Evolutionary conservation across 495 filamentous ascomycete genomes (phyloP).

Genomic region (Neurospora hispaniola): DNA sequence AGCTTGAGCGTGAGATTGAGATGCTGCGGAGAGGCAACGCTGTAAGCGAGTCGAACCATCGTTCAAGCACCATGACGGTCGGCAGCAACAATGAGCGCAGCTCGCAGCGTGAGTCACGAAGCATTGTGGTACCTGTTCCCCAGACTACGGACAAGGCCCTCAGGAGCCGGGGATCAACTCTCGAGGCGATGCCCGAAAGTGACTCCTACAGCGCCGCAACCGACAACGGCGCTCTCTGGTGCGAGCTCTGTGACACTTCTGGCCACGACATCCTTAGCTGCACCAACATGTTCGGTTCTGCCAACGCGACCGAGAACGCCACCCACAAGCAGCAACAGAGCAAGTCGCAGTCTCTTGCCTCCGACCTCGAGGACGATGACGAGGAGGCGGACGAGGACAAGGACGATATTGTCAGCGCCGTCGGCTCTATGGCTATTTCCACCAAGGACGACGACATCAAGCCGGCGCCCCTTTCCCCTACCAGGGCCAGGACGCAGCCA

Average conservation of each 20-base stretch:
- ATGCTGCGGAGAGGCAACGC: slow-evolving; percentile 40
- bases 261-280: slow-evolving; percentile 93
- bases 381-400: slow-evolving; percentile 22
- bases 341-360: slow-evolving; percentile 9
- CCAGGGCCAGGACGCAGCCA: slow-evolving; percentile 32
- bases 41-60: slow-evolving; percentile 17
- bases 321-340: slow-evolving; percentile 18
- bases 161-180: slow-evolving; percentile 33
- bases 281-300: slow-evolving; percentile 67
- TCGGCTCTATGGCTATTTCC: slow-evolving; percentile 32
- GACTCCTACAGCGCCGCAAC: slow-evolving; percentile 63
- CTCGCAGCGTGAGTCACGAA: slow-evolving; percentile 48
- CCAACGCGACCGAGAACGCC: neutral
- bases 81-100: slow-evolving; percentile 38
- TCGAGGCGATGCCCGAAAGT: slow-evolving; percentile 58
- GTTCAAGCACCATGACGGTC: slow-evolving; percentile 42
- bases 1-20: slow-evolving; percentile 81
- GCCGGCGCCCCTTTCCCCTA: slow-evolving; percentile 42
- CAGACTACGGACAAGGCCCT: slow-evolving; percentile 27
- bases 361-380: neutral
- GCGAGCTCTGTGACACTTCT: slow-evolving; percentile 89
- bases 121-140: slow-evolving; percentile 42
- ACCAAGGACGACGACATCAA: slow-evolving; percentile 26
- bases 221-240: slow-evolving; percentile 69
- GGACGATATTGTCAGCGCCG: slow-evolving; percentile 36